These are phyloP conservation scores for Alternaria consortialis DNA, from an alignment of 2,329 filamentous ascomycete species.

Conservation along the genomic window DNA sequence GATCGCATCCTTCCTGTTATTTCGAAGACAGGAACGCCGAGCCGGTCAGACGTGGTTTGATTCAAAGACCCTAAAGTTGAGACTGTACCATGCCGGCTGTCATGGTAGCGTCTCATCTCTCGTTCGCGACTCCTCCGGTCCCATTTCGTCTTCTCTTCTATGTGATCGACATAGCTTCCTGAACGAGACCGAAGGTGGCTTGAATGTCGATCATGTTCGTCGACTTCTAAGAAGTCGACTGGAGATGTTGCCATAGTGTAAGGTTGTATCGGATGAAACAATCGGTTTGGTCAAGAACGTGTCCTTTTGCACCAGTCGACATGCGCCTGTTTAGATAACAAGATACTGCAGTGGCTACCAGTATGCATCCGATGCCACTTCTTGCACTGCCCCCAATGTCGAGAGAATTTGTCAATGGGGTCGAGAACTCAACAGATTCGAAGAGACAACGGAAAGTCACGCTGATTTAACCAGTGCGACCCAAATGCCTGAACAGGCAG, in stretches of 20 bases:
- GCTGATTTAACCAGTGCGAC: constrained; percentile 15
- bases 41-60: constrained; percentile 25
- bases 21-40: constrained; percentile 34
- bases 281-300: background rate
- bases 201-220: constrained; percentile 9
- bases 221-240: constrained; percentile 23
- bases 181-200: constrained; percentile 32
- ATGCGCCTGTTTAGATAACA: background rate
- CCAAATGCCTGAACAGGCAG: constrained; percentile 13
- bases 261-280: background rate
- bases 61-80: constrained; percentile 1
- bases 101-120: constrained; percentile 36
- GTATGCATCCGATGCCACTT: background rate
- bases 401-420: constrained; percentile 4
- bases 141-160: constrained; percentile 31
- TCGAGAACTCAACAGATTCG: constrained; percentile 6
- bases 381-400: constrained; percentile 6
- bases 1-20: constrained; percentile 21
- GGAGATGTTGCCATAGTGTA: constrained; percentile 20
- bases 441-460: constrained; percentile 8
- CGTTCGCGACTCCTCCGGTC: constrained; percentile 30
- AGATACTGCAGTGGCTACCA: background rate
- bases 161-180: constrained; percentile 33
- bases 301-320: background rate
- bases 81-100: constrained; percentile 10